Percentiles rank a stretch among this genome's conserved stretches.
Conservation (phyloP, 108 stramenopile species). For the Pseudonitzschia pungens region DNA sequence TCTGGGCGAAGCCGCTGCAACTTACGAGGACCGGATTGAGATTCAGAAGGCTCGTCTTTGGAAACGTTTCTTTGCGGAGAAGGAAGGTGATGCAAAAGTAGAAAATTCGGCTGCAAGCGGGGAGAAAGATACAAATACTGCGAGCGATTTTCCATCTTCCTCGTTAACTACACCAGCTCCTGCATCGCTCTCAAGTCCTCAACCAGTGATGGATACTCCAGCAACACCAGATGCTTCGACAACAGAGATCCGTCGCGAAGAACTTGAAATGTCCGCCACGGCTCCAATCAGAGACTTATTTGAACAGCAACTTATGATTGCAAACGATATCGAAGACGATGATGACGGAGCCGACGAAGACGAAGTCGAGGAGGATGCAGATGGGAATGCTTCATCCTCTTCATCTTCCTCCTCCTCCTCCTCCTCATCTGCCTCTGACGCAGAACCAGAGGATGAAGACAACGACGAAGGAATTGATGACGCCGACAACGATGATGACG, state of each 20-base stretch:
- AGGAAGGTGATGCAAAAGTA: slow-evolving; percentile 4
- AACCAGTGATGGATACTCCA: slow-evolving; percentile 19
- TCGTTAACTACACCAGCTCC: slow-evolving; percentile 8
- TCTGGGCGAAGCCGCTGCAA: slow-evolving; percentile 67
- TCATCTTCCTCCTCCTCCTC: slow-evolving; percentile 47
- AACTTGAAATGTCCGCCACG: slow-evolving; percentile 21
- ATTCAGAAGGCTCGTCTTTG: slow-evolving; percentile 61
- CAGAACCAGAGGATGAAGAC: slow-evolving; percentile 28
- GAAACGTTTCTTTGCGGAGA: slow-evolving; percentile 6
- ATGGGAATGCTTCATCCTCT: slow-evolving; percentile 18
- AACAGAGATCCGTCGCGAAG: slow-evolving; percentile 19
- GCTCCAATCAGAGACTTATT: slow-evolving; percentile 20
- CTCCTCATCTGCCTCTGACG: slow-evolving; percentile 25
- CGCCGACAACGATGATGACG: slow-evolving; percentile 34
- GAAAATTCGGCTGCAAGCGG: background rate
- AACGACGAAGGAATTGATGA: slow-evolving; percentile 28
- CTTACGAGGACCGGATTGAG: slow-evolving; percentile 74
- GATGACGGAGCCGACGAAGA: background rate
- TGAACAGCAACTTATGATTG: slow-evolving; percentile 12
- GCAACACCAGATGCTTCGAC: slow-evolving; percentile 28
- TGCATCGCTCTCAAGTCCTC: slow-evolving; percentile 4
- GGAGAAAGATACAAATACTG: slow-evolving; percentile 6
- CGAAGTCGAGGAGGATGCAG: slow-evolving; percentile 13
- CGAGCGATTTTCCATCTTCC: slow-evolving; percentile 10
- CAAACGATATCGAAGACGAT: slow-evolving; percentile 7